Evolutionary conservation across 768 basidiomycete genomes (phyloP).

Genomic region (Pulveroboletus sp.): DNA sequence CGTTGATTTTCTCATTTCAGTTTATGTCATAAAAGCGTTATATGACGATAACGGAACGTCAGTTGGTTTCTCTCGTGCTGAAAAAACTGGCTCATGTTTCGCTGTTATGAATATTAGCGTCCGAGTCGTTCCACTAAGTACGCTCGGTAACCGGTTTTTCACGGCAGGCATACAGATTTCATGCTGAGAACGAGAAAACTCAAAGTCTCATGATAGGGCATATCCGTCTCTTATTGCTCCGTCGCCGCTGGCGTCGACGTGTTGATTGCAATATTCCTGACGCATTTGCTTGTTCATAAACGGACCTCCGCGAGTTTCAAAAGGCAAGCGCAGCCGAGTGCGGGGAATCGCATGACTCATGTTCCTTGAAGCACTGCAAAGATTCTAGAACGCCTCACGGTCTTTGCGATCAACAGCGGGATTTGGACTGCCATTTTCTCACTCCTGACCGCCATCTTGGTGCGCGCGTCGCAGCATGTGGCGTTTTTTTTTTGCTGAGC

Average conservation of each 20-base stretch:
- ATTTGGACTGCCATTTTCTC: slow-evolving; percentile 4
- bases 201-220: neutral
- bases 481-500: no score
- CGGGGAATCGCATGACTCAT: neutral
- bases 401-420: slow-evolving; percentile 1
- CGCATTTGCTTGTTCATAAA: neutral
- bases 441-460: slow-evolving; percentile 1
- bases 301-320: neutral
- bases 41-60: neutral
- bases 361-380: neutral
- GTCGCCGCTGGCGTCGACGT: neutral
- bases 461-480: neutral
- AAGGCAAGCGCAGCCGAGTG: neutral
- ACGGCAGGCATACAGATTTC: neutral
- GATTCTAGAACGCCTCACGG: neutral
- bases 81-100: neutral
- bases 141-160: neutral
- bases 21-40: neutral
- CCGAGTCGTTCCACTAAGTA: neutral
- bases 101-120: neutral
- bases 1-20: neutral
- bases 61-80: neutral
- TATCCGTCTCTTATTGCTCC: slow-evolving; percentile 1
- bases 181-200: no score
- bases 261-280: neutral